A percentile compares a stretch with the other conserved stretches of the same genome.
These are phyloP conservation scores for Hortaea werneckii DNA, from an alignment of 2,329 filamentous ascomycete species.

Conservation along the genomic window DNA sequence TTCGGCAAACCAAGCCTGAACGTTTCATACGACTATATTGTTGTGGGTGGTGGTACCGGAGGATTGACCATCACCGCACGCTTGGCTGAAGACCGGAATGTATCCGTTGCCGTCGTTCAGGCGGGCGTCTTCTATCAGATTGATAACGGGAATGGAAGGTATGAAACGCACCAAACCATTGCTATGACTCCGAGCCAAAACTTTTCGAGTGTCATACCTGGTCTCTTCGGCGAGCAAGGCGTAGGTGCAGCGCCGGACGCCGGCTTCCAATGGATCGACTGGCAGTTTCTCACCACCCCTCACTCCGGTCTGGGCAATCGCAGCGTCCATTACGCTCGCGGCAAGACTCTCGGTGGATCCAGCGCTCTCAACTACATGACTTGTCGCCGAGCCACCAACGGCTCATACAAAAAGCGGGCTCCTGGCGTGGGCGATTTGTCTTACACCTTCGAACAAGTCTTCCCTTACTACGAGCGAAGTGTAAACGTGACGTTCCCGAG, in stretches of 20 bases:
- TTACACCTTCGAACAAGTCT: slow-evolving; percentile 18
- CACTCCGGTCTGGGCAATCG: slow-evolving; percentile 9
- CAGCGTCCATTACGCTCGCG: slow-evolving; percentile 19
- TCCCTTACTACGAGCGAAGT: slow-evolving; percentile 15
- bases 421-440: slow-evolving; percentile 26
- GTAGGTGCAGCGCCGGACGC: slow-evolving; percentile 2
- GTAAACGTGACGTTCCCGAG: slow-evolving; percentile 14
- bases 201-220: slow-evolving; percentile 16
- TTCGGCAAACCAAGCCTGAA: slow-evolving; percentile 5
- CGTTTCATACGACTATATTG: slow-evolving; percentile 2
- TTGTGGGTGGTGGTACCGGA: too few species aligned
- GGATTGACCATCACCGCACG: too few species aligned
- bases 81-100: not conserved
- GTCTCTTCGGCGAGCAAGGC: slow-evolving; percentile 13
- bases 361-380: slow-evolving; percentile 19
- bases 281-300: slow-evolving; percentile 18
- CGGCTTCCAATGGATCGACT: slow-evolving; percentile 15
- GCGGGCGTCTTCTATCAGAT: slow-evolving; percentile 11
- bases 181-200: slow-evolving; percentile 6
- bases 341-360: slow-evolving; percentile 20
- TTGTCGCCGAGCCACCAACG: slow-evolving; percentile 22
- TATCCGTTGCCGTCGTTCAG: too few species aligned
- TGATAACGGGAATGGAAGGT: not conserved
- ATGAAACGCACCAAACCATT: too few species aligned
- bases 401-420: slow-evolving; percentile 26